Conservation (phyloP, 2,329 filamentous ascomycete species). For the Pyricularia grisea region DNA sequence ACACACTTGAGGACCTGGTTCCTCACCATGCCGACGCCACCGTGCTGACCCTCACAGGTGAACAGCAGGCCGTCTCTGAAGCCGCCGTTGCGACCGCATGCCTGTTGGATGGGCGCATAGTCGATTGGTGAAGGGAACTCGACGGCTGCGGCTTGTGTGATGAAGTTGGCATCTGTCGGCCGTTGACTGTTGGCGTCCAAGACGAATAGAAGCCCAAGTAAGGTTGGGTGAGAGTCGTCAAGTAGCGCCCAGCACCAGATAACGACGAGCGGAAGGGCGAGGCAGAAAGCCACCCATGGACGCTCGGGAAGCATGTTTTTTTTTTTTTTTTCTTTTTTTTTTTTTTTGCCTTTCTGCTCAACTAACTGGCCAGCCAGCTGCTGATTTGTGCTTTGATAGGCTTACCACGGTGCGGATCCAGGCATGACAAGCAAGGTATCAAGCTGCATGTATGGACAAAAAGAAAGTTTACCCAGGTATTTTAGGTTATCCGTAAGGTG, state of each 20-base stretch:
- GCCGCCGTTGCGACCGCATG: constrained; percentile 18
- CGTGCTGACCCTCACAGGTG: constrained; percentile 27
- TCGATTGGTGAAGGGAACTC: constrained; percentile 25
- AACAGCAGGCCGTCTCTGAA: constrained; percentile 26
- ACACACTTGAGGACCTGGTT: constrained; percentile 31
- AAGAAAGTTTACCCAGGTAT: too few species aligned
- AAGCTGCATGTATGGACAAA: too few species aligned
- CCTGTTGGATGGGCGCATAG: constrained; percentile 21
- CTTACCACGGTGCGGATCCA: too few species aligned
- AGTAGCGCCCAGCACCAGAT: not conserved
- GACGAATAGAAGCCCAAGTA: not conserved
- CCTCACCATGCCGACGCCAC: constrained; percentile 28
- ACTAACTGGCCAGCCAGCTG: not conserved
- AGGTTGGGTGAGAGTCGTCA: not conserved
- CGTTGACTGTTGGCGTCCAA: not conserved
- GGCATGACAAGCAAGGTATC: too few species aligned
- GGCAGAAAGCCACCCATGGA: not conserved
- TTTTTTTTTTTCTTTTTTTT: not conserved
- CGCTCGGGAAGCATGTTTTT: not conserved
- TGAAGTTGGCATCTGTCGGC: constrained; percentile 9
- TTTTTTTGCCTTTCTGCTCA: not conserved
- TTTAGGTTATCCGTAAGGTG: too few species aligned
- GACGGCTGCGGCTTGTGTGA: constrained; percentile 17
- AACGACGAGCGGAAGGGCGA: not conserved
- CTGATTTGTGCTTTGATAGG: not conserved